Conservation (phyloP, 345 rosid genomes). For the Lenwebbia sp. region DNA sequence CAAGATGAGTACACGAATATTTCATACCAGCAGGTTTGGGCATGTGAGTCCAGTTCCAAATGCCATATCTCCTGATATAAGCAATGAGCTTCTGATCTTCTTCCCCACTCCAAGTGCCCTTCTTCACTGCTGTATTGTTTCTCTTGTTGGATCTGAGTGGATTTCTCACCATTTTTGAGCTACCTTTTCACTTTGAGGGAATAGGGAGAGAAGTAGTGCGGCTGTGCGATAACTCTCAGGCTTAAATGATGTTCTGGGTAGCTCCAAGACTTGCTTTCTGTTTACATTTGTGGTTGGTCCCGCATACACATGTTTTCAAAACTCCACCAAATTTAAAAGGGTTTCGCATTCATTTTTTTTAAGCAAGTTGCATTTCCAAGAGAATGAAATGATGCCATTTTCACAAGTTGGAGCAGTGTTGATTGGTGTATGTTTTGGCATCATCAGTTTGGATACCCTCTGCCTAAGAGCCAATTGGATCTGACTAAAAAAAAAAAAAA, state of each 20-base stretch:
- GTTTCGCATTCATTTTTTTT: neutral
- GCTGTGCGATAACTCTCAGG: neutral
- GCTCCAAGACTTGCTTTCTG: neutral
- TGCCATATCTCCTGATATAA: conserved; percentile 1
- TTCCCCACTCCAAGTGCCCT: neutral
- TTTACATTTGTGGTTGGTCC: neutral
- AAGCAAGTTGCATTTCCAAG: neutral
- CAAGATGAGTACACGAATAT: neutral
- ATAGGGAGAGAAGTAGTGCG: neutral
- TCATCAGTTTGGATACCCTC: neutral
- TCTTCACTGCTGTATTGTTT: neutral
- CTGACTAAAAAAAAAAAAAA: too few species aligned
- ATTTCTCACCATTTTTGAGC: neutral
- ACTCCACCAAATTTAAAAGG: neutral
- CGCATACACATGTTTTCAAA: neutral
- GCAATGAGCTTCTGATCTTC: conserved; percentile 5
- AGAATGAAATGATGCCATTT: neutral
- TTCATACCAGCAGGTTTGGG: neutral
- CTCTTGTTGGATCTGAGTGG: neutral
- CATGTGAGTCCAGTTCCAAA: conserved; percentile 7
- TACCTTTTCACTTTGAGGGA: neutral
- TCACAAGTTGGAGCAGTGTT: neutral
- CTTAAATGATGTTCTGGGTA: neutral
- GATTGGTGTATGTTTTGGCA: neutral
- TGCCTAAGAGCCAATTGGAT: neutral